Percentiles rank a stretch among this genome's conserved stretches.
Evolutionary conservation across 495 filamentous ascomycete genomes (phyloP).

Genomic region (Neurospora africana): DNA sequence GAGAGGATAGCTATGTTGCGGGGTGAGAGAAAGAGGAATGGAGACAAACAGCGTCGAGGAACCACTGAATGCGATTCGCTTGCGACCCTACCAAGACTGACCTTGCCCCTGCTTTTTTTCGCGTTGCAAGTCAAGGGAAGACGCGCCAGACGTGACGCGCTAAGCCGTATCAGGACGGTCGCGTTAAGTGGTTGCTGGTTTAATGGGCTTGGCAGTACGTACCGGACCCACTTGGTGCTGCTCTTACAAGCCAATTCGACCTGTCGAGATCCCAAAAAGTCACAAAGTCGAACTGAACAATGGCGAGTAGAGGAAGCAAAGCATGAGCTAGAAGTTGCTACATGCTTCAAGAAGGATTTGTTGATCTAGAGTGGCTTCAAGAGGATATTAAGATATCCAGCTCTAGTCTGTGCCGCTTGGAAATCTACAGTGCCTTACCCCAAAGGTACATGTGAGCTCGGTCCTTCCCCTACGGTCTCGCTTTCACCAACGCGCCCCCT

Average conservation of each 20-base stretch:
- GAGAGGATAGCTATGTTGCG: not conserved
- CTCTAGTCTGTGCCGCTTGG: not conserved
- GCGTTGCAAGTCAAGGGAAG: constrained; percentile 12
- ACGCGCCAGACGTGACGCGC: constrained; percentile 19
- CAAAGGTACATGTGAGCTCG: not conserved
- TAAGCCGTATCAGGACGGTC: constrained; percentile 16
- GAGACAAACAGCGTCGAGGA: not conserved
- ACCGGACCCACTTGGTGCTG: not conserved
- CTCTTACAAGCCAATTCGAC: not conserved
- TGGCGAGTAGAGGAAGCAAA: not conserved
- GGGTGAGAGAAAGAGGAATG: constrained; percentile 1
- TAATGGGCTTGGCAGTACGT: not conserved
- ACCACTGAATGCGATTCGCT: not conserved
- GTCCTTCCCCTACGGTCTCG: not conserved
- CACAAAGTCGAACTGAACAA: not conserved
- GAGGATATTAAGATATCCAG: not conserved
- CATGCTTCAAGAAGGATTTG: not conserved
- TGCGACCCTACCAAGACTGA: not conserved
- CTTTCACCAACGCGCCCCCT: not conserved
- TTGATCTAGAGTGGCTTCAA: not conserved
- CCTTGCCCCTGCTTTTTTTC: constrained; percentile 11
- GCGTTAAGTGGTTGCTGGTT: constrained; percentile 33
- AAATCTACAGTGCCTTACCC: not conserved
- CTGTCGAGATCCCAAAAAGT: not conserved
- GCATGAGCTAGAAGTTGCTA: not conserved